Conservation (phyloP, 352 stramenopile genomes). For the Pythium scleroteichum region DNA sequence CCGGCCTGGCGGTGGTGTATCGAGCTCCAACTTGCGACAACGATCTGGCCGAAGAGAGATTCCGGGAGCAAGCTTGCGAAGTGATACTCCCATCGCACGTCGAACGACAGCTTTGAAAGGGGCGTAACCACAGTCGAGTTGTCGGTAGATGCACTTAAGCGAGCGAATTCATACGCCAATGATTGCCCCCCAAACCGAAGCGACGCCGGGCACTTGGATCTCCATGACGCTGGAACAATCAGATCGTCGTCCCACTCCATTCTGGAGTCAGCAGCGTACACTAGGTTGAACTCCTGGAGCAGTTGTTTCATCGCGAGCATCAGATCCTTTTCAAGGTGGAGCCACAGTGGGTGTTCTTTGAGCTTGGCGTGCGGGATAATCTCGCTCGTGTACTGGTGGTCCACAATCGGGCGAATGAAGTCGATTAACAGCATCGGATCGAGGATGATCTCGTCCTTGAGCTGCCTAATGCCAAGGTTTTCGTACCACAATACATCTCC, state of each 20-base stretch:
- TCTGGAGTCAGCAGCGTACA: background rate
- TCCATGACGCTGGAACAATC: background rate
- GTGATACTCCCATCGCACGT: too few species aligned
- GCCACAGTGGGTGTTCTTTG: background rate
- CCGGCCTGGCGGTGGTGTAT: too few species aligned
- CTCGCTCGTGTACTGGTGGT: background rate
- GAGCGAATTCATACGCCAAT: too few species aligned
- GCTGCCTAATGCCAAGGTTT: background rate
- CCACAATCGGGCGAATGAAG: background rate
- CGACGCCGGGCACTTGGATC: background rate
- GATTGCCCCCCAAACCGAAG: background rate
- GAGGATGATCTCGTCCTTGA: background rate
- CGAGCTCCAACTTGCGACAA: too few species aligned
- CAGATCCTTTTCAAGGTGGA: background rate
- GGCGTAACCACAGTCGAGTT: too few species aligned
- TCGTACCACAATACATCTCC: constrained; percentile 1
- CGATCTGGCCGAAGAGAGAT: too few species aligned
- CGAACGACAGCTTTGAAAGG: too few species aligned
- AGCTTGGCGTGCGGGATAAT: background rate
- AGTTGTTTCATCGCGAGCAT: background rate
- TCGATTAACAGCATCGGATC: constrained; percentile 7
- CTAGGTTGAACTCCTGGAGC: background rate
- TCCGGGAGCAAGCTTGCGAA: too few species aligned
- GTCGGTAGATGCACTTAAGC: too few species aligned
- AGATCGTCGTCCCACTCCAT: constrained; percentile 1